Evolutionary conservation across 2,329 filamentous ascomycete species (phyloP).

Genomic region (Colletotrichum sp.): DNA sequence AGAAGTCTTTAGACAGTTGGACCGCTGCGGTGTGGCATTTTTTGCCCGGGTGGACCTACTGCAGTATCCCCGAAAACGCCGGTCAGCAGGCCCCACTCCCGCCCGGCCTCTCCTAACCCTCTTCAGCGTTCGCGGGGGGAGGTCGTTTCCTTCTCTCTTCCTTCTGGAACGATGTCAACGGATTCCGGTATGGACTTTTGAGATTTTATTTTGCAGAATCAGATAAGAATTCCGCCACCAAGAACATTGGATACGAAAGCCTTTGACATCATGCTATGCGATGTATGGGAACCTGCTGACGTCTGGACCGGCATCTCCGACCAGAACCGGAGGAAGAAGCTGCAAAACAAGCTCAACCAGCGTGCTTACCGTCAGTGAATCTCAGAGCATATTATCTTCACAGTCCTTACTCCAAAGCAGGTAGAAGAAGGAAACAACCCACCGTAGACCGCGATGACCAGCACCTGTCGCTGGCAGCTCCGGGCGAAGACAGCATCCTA

Average conservation of each 20-base stretch:
- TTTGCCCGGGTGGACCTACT: background rate
- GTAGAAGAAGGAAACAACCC: background rate
- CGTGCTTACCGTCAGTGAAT: background rate
- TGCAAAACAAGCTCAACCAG: slow-evolving; percentile 12
- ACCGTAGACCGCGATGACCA: background rate
- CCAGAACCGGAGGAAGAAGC: background rate
- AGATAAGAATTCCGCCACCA: background rate
- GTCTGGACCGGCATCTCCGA: background rate
- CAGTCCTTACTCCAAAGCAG: background rate
- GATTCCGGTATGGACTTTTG: background rate
- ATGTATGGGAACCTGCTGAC: background rate
- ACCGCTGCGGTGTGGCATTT: background rate
- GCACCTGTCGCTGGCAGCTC: background rate
- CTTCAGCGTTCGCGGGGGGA: background rate
- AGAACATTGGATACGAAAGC: background rate
- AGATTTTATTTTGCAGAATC: background rate
- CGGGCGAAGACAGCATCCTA: background rate
- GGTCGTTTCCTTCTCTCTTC: background rate
- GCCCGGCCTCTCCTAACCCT: background rate
- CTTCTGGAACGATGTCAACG: background rate
- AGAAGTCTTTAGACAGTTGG: fast-evolving
- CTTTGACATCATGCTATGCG: background rate
- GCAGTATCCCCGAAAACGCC: background rate
- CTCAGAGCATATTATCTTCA: fast-evolving
- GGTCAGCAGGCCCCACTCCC: background rate